Evolutionary conservation across 1,284 basidiomycete species (phyloP).

Genomic region (Melanopsichium pennsylvanicum): DNA sequence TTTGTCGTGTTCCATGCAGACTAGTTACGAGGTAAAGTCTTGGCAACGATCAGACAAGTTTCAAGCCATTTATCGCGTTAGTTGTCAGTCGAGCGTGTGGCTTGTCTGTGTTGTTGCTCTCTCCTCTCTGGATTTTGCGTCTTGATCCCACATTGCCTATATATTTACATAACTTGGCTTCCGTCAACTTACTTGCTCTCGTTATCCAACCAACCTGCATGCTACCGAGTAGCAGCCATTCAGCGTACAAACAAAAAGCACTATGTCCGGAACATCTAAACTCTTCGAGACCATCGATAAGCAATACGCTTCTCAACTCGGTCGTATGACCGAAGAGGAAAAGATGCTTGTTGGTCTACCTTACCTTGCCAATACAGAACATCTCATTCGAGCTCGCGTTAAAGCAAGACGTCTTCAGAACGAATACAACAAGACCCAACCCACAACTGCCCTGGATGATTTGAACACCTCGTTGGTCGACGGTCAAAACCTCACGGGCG

Average conservation of each 20-base stretch:
- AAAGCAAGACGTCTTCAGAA: constrained; percentile 34
- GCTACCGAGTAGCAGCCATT: too few species aligned
- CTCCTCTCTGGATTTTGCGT: neutral
- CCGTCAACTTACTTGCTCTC: neutral
- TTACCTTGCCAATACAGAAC: constrained; percentile 37
- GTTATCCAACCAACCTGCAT: too few species aligned
- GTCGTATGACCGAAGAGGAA: constrained; percentile 23
- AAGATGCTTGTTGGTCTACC: constrained; percentile 46
- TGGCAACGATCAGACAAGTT: too few species aligned
- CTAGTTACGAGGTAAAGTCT: too few species aligned
- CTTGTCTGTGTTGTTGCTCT: too few species aligned
- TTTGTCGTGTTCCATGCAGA: too few species aligned
- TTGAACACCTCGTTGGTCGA: constrained; percentile 1
- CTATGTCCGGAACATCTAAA: constrained; percentile 43
- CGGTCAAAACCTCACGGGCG: constrained; percentile 31
- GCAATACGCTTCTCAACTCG: constrained; percentile 12
- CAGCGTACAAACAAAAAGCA: neutral
- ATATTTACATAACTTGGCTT: neutral
- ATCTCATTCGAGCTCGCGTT: constrained; percentile 30
- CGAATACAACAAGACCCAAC: constrained; percentile 39
- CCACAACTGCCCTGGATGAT: constrained; percentile 30
- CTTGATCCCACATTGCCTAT: neutral
- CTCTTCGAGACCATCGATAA: constrained; percentile 27
- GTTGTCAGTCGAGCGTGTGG: too few species aligned
- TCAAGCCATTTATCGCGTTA: too few species aligned